Base-by-base conservation (phyloP, 1,139 yeast genomes). In the Yamadazyma kanchanaburiensis region DNA sequence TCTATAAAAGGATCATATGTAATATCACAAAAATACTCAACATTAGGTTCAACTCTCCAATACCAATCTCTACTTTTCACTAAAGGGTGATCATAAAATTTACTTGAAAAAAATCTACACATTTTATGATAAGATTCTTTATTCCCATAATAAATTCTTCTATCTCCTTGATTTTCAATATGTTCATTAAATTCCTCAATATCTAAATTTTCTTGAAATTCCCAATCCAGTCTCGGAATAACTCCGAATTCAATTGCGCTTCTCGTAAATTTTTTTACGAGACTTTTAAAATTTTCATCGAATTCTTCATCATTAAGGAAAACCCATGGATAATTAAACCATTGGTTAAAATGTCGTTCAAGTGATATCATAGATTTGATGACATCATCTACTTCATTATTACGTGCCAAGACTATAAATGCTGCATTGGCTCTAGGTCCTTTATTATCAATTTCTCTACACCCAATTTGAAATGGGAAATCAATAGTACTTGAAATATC, bases 31-130 rank as follows among this genome's bases (percentile, higher is more conserved):
- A 70, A 87, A 53, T 85, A 88, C 40, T 85, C 81, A 25, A 89
- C 91, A 41, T 83, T 81, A 2, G 96, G 96, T 54, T 89, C 96
- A 7, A 89, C 87, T 32, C 96, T 68, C 96, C 96, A 88, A 59
- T 87, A 88, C 94, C 95, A 88, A 38, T 86, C 87, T 38, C 77
- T 70, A 34, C 75, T 67, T 33, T 53, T 64, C 28, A 89, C 78
- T 38, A 83, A 53, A 3, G 81, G 82, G 53, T 88, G 94, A 39
- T 77, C 73, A 60, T 76, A 85, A 51, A 88, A 88, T 39, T 71
- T 67, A 1, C 95, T 94, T 0, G 89, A 74, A 50, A 84, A 78
- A 59, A 75, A 82, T 18, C 91, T 62, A 48, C 81, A 75, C 81
- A 75, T 75, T 39, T 71, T 69, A 44, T 95, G 77, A 51, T 89